Evolutionary conservation across 208 protist genomes (phyloP), one percentile per base, ranked within the genome.

Genomic region (Tritrichomonas musculus): DNA sequence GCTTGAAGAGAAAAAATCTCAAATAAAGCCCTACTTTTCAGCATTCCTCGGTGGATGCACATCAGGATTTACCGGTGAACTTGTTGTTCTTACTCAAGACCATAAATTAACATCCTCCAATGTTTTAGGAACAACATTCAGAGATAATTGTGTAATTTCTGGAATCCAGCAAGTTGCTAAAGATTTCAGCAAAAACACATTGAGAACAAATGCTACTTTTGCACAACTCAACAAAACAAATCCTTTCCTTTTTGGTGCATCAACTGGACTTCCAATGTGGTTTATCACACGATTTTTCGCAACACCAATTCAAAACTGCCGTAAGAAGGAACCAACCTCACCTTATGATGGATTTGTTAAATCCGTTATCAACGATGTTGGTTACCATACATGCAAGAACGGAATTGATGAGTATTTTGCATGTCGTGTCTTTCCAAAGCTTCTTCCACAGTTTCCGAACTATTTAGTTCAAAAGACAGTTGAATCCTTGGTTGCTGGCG

Each of bases 161-260:
- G 77, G 77, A 20, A 30, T 88, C 27, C 77, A 88, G 17, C 77
- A 88, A 39, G 77, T 88, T 57, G 41, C 47, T 0, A 88, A 88
- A 57, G 77, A 88, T 20, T 39, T 57, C 39, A 39, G 27, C 14
- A 88, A 88, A 17, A 88, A 88, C 41, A 88, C 77, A 39, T 33
- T 88, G 4, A 44, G n/a, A 11, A 9, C 27, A n/a, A 33, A 25
- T 20, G n/a, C 77, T 33, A 27, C 14, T 20, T 44, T 47, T 2
- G 20, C 41, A 33, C 14, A 88, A 39, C 57, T 57, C 1, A 14
- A 41, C 9, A 57, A 57, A 20, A 57, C 53, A 36, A 44, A 88
- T 39, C 77, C 77, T 39, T 57, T 88, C 47, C 14, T 88, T n/a
- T 88, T 88, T 57, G 77, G 77, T 39, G 77, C 77, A 39, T 60